Conservation (phyloP, 257 asterid species). For the Galeopsis tetrahit region DNA sequence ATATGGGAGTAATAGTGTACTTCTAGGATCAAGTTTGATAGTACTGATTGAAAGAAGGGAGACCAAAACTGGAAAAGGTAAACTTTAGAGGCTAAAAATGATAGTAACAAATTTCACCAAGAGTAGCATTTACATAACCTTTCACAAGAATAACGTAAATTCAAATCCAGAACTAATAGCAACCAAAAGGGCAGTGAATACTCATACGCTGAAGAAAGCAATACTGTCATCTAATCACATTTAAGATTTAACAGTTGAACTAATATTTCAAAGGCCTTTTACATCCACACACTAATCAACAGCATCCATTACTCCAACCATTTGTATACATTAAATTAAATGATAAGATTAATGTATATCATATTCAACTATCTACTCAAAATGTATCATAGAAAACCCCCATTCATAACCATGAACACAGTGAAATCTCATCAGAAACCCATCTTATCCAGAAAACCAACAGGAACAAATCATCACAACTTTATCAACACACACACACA, state of each 20-base stretch:
- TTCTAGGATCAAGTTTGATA: no score
- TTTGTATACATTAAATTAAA: neutral
- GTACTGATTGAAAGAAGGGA: no score
- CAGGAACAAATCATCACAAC: neutral
- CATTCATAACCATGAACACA: constrained; percentile 6
- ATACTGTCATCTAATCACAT: neutral
- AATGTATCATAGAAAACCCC: constrained; percentile 2
- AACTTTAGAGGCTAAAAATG: no score
- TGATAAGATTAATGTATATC: neutral
- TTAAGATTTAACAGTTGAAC: neutral
- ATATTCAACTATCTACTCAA: neutral
- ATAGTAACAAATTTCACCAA: no score
- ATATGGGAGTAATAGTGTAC: no score
- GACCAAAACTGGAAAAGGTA: no score
- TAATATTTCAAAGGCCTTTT: neutral
- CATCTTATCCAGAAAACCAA: neutral
- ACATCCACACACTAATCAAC: neutral
- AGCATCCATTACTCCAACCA: neutral
- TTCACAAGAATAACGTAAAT: no score
- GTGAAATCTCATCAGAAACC: neutral
- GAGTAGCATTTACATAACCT: no score
- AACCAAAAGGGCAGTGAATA: no score
- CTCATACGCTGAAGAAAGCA: no score
- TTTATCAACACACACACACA: neutral
- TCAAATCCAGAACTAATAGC: no score